Evolutionary conservation across 2,329 filamentous ascomycete genomes (phyloP), one percentile per base, ranked within the genome.

Genomic region (Orbilia quercus): DNA sequence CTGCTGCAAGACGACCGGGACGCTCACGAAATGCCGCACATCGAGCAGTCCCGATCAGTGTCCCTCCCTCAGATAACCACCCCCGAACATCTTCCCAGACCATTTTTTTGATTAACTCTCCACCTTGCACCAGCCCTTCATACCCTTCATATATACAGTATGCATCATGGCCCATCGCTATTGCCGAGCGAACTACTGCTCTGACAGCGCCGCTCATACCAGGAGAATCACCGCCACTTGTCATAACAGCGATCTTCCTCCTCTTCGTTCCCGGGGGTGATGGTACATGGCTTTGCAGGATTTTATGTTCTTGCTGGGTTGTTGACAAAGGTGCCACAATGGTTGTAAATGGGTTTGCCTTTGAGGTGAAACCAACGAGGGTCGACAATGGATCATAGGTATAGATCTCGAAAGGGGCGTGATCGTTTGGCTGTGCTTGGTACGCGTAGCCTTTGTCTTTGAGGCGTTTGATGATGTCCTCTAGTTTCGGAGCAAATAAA

Each of bases 181-280:
- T 91, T 55, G 92, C 88, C 86, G 92, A 96, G 77, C 95, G 90
- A 69, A 99, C 91, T 25, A 96, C 91, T 54, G 93, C 92, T 74
- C 93, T 88, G 38, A 97, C 92, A 36, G 91, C 91, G 74, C 89
- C 92, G 82, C 95, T 96, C 93, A 97, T 97, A 80, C 93, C 93
- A 1, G 92, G 93, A 76, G 92, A 91, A 85, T 97, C 93, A 79
- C 93, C 93, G 79, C 93, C 93, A 77, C 91, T 96, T 79, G 93
- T 97, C 89, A 97, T 92, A 81, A 97, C 88, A 76, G 89, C 93
- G 80, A 97, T 94, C 76, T 86, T 84, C 79, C 87, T 86, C 80
- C 85, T 86, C 80, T 84, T 84, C 22, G 58, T 51, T 18, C 71
- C 73, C 28, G 67, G 45, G 60, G 31, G 55, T 9, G 51, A 54